Percentiles rank a stretch among this genome's conserved stretches.
Evolutionary conservation across 306 rosid genomes (phyloP).

Genomic region (Malus sieversii): DNA sequence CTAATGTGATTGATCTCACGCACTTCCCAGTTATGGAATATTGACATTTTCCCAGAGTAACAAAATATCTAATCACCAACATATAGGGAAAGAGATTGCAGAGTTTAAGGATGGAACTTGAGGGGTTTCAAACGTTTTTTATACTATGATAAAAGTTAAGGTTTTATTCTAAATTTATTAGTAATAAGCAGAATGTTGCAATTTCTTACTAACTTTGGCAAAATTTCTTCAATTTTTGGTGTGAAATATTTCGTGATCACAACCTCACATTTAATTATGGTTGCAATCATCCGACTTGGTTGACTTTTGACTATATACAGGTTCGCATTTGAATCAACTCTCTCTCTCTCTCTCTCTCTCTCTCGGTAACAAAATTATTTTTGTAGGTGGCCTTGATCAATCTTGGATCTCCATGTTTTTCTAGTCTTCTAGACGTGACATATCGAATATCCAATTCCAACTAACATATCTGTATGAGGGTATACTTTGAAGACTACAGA

Average conservation of each 20-base stretch:
- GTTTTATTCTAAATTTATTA: too few relatives aligned
- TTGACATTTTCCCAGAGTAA: slow-evolving; percentile 38
- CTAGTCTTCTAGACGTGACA: neutral
- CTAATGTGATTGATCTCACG: slow-evolving; percentile 14
- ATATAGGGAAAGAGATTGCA: slow-evolving; percentile 2
- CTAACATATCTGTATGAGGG: neutral
- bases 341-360: neutral
- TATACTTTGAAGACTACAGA: neutral
- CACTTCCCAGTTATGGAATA: slow-evolving; percentile 39
- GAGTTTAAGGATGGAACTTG: neutral
- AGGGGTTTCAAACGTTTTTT: too few relatives aligned
- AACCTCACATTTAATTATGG: too few relatives aligned
- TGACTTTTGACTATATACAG: slow-evolving; percentile 23
- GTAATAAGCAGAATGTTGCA: too few relatives aligned
- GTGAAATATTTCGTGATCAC: too few relatives aligned
- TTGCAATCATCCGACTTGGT: neutral
- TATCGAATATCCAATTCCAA: neutral
- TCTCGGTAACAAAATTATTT: neutral
- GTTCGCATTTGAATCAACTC: neutral
- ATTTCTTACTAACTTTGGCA: too few relatives aligned
- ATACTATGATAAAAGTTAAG: too few relatives aligned
- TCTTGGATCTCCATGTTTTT: neutral
- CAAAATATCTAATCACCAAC: slow-evolving; percentile 38
- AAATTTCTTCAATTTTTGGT: too few relatives aligned
- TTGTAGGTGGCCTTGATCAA: slow-evolving; percentile 6